Evolutionary conservation across 169 alveolate genomes (phyloP).

Genomic region (Plasmodium inui): DNA sequence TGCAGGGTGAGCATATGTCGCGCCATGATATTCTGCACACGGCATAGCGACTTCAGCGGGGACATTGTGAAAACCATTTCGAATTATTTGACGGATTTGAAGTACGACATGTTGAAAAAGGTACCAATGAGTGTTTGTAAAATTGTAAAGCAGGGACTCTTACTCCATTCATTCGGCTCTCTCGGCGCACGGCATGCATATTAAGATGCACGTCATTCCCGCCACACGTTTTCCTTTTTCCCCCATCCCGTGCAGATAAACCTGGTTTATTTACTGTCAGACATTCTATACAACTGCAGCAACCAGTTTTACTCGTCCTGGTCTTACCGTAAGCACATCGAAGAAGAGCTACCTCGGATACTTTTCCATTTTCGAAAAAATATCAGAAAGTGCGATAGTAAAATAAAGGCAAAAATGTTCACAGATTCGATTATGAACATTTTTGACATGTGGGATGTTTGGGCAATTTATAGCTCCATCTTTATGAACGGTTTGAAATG

Average conservation of each 20-base stretch:
- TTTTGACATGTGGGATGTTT: constrained; percentile 40
- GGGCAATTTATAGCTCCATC: constrained; percentile 43
- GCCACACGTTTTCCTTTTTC: neutral
- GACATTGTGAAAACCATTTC: constrained; percentile 57
- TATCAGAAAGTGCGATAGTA: constrained; percentile 53
- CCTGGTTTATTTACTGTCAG: constrained; percentile 81
- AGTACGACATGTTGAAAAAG: constrained; percentile 69
- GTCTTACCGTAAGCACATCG: constrained; percentile 80
- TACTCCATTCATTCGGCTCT: neutral
- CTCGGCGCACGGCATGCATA: neutral
- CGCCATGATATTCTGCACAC: constrained; percentile 74
- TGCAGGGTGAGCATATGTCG: constrained; percentile 73
- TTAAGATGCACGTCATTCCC: neutral
- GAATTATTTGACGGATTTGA: constrained; percentile 36
- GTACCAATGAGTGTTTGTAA: constrained; percentile 8
- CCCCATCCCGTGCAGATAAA: constrained; percentile 68
- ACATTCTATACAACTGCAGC: constrained; percentile 80
- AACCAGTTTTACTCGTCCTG: constrained; percentile 79
- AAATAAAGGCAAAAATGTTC: constrained; percentile 47
- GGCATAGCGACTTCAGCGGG: constrained; percentile 66
- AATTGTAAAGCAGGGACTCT: neutral
- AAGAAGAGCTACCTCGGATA: constrained; percentile 79
- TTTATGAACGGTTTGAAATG: constrained; percentile 66
- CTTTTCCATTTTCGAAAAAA: constrained; percentile 76
- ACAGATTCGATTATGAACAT: constrained; percentile 45